Evolutionary conservation across 2,329 filamentous ascomycete genomes (phyloP).

Genomic region (Claviceps cyperi): DNA sequence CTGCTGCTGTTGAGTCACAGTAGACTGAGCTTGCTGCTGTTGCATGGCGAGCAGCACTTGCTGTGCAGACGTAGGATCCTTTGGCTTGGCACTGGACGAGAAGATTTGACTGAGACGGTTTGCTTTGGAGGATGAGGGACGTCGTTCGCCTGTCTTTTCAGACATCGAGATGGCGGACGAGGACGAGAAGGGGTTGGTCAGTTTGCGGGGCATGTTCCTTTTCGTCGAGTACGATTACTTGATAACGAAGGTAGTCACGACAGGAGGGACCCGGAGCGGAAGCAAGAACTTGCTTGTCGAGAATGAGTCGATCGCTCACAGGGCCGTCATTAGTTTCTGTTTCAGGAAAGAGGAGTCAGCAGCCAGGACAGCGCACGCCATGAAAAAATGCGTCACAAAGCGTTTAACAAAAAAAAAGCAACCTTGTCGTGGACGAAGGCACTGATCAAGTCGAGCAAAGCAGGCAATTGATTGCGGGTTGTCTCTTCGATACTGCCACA

Average conservation of each 20-base stretch:
- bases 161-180: conserved; percentile 31
- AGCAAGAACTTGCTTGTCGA: not conserved
- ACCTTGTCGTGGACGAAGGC: not conserved
- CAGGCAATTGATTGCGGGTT: not conserved
- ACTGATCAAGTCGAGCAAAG: not conserved
- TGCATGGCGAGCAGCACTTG: conserved; percentile 55
- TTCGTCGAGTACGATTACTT: not conserved
- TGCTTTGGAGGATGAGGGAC: conserved; percentile 50
- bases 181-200: conserved; percentile 41
- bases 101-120: conserved; percentile 75
- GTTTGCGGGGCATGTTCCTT: conserved; percentile 42
- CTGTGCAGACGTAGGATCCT: conserved; percentile 49
- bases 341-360: conserved; percentile 2
- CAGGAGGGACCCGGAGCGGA: not conserved
- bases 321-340: not conserved
- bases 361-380: not conserved
- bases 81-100: conserved; percentile 63
- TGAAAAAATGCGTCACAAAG: not conserved
- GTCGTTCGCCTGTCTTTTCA: conserved; percentile 39
- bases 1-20: conserved; percentile 7
- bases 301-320: conserved; percentile 1
- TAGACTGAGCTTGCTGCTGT: conserved; percentile 22
- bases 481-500: not conserved
- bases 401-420: not conserved
- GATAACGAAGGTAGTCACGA: not conserved